Base-by-base conservation (phyloP, 257 asterid genomes). In the Paraleonurus japonicus region DNA sequence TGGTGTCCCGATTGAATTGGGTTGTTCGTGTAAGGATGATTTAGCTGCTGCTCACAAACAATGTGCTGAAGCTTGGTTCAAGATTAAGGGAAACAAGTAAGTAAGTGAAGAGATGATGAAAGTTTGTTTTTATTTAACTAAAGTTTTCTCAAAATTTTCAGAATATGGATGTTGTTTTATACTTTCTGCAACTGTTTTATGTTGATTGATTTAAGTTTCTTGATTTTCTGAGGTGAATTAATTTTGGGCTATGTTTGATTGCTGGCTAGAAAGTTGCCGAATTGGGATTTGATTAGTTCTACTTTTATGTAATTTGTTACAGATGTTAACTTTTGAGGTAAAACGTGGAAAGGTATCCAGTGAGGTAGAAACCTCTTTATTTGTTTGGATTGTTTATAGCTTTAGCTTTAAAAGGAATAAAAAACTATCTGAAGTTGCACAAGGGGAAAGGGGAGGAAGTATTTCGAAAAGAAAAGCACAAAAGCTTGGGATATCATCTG, bases 51-150 rank as follows among this genome's bases (percentile, higher is more conserved):
- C 92, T 43, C 96, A 89, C 71, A 84, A 80, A 67, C 90, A 84
- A 20, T 89, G 96, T 72, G 96, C 96, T 69, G 91, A 86, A 65
- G 86, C 92, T 67, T 88, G 95, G 95, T 88, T 88, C 86, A 88
- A 86, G 84, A 87, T 87, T 74, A 89, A 84, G 79, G 96, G 96
- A 19, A 82, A 85, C 88, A 85, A 77, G 96, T 87, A 81, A 85
- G 89, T 71, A 0, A 7, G 2, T n/a, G 20, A 23, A 22, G 28
- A 48, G 32, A 58, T 22, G 2, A 13, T 67, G 47, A n/a, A 13
- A 4, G 7, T 27, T 24, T 28, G 1, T n/a, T 8, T 53, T 20
- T 15, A 12, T 7, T 9, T 4, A 61, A 7, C 12, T 12, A 1
- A 30, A 9, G 16, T 58, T 11, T 6, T 61, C 2, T 43, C 2